A percentile compares a stretch with the other conserved stretches of the same genome.
Conservation (phyloP, 441 rosid species). For the Pelargonium citronellum region DNA sequence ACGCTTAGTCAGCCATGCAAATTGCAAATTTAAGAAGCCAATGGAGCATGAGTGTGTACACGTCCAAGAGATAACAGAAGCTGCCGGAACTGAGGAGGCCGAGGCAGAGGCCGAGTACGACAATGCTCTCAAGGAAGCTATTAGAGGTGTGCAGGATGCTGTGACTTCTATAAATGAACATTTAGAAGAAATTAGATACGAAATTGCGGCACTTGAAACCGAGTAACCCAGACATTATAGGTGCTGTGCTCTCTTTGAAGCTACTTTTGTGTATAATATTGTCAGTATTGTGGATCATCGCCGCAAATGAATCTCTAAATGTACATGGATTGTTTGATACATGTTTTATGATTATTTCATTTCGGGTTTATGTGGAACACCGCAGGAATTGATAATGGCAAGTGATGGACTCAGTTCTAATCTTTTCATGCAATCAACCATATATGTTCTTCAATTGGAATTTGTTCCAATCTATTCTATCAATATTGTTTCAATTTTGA, state of each 20-base stretch:
- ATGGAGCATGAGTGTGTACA: slow-evolving; percentile 69
- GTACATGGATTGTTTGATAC: no score
- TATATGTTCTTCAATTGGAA: no score
- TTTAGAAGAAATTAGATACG: slow-evolving; percentile 68
- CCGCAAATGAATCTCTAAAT: no score
- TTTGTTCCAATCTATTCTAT: no score
- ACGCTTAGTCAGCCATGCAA: slow-evolving; percentile 59
- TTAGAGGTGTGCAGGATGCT: slow-evolving; percentile 79
- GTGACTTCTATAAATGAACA: slow-evolving; percentile 71
- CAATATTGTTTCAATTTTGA: no score
- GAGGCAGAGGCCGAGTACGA: slow-evolving; percentile 80
- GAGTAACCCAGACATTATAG: slow-evolving; percentile 19
- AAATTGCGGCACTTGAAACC: slow-evolving; percentile 59
- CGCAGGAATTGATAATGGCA: no score
- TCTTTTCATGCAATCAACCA: no score
- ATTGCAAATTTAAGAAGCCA: slow-evolving; percentile 60
- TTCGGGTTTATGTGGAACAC: no score
- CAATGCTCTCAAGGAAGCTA: slow-evolving; percentile 76
- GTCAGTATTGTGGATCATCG: neutral
- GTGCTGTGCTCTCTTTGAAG: neutral
- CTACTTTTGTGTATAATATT: neutral
- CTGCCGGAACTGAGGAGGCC: slow-evolving; percentile 68
- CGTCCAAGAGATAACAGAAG: slow-evolving; percentile 73
- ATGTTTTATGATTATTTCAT: no score
- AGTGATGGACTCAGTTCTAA: no score